phyloP scores from a whole-genome alignment of 805 yeast genomes.

The Clavispora asparagi region DNA sequence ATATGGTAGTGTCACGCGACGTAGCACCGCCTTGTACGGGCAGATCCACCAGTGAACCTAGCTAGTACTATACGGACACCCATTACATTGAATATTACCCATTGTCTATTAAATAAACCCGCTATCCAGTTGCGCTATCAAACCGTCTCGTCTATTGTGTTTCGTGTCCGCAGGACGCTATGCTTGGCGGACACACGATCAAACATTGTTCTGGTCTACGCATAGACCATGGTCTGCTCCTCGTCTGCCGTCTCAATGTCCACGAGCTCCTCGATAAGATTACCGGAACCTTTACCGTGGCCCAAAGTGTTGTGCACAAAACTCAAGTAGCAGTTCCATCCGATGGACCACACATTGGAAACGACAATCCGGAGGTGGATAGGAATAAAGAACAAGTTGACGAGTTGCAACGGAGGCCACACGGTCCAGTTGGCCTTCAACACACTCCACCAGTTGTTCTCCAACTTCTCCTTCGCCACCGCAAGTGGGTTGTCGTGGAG shows the following conservation, averaged over 20 bases:
- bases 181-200: background rate
- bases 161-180: background rate
- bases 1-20: too few relatives aligned
- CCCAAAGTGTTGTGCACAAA: constrained; percentile 44
- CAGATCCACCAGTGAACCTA: too few relatives aligned
- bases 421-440: constrained; percentile 37
- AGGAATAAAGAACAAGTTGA: constrained; percentile 35
- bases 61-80: too few relatives aligned
- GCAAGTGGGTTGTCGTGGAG: constrained; percentile 30
- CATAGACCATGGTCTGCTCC: constrained; percentile 31
- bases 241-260: constrained; percentile 35
- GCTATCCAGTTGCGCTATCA: too few relatives aligned
- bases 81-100: background rate
- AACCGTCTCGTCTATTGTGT: background rate
- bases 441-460: constrained; percentile 37
- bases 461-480: constrained; percentile 27
- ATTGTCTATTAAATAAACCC: background rate
- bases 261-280: constrained; percentile 31
- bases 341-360: constrained; percentile 35
- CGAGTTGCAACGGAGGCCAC: constrained; percentile 38
- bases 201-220: constrained; percentile 1
- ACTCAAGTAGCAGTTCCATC: constrained; percentile 41
- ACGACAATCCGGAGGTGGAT: constrained; percentile 34
- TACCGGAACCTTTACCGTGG: constrained; percentile 36
- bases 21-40: too few relatives aligned